phyloP scores from a whole-genome alignment of 371 early-diverging fungal species.

The Umbelopsis sp. region DNA sequence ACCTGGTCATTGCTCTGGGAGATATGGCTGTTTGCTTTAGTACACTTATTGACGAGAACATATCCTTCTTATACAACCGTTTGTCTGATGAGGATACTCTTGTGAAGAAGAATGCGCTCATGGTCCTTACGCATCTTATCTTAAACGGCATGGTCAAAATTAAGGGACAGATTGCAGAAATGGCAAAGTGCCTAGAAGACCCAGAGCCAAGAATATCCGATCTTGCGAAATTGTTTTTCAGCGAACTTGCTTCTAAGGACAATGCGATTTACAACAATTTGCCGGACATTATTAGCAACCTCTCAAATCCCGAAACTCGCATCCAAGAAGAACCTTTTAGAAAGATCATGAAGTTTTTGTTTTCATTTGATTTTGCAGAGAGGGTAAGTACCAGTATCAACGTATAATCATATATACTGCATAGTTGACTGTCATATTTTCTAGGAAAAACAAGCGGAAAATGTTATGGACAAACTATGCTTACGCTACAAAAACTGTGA shows the following conservation, averaged over 20 bases:
- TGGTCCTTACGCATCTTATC: slow-evolving; percentile 96
- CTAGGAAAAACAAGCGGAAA: slow-evolving; percentile 92
- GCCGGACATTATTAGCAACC: slow-evolving; percentile 94
- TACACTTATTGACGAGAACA: slow-evolving; percentile 92
- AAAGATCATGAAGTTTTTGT: slow-evolving; percentile 90
- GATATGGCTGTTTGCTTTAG: slow-evolving; percentile 96
- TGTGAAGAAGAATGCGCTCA: slow-evolving; percentile 94
- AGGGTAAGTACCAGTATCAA: slow-evolving; percentile 51
- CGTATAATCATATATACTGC: not conserved
- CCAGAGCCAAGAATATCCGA: slow-evolving; percentile 85
- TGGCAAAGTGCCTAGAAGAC: slow-evolving; percentile 95
- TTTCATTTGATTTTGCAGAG: slow-evolving; percentile 86
- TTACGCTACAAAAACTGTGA: slow-evolving; percentile 82
- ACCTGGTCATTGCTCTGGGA: slow-evolving; percentile 94
- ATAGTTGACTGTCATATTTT: not conserved
- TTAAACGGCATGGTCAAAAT: slow-evolving; percentile 98
- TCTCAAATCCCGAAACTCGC: slow-evolving; percentile 63
- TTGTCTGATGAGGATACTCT: slow-evolving; percentile 75
- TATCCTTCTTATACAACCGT: slow-evolving; percentile 88
- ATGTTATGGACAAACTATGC: slow-evolving; percentile 93
- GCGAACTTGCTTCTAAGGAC: slow-evolving; percentile 94
- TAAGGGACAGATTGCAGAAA: slow-evolving; percentile 95
- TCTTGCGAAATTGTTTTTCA: slow-evolving; percentile 92
- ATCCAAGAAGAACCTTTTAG: slow-evolving; percentile 81
- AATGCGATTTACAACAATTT: slow-evolving; percentile 98